Base-by-base conservation (phyloP, 148 eudicot genomes). In the Nepenthes gracilis region DNA sequence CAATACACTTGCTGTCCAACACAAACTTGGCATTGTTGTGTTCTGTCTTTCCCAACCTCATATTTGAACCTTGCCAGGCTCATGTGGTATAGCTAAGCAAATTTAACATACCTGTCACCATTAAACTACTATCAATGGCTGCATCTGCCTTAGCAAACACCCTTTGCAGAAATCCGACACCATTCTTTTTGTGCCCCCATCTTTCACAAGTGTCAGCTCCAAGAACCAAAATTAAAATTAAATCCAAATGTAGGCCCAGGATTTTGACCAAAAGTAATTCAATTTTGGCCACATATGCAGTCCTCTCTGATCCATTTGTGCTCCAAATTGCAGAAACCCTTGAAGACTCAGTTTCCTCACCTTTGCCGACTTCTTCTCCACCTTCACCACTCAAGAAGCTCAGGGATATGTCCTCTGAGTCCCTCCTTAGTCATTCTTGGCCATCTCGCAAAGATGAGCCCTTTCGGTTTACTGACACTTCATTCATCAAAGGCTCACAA, bases 321-420 rank as follows among this genome's bases (percentile, higher is more conserved):
- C 95, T 93, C 63, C 87, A 87, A 79, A 70, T 93, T 33, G 96
- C 98, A 2, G 98, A 93, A 75, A 81, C 96, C 67, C 81, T 93
- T 47, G 96, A 93, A 75, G 98, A 93, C 58, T 84, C 85, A 35
- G 68, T 82, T 57, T 36, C 83, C 1, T 57, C 76, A 0, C 36
- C 67, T 52, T 43, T 78, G 1, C 12, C 76, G 6, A 37, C 75
- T 7, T 64, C 88, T 12, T 47, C 87, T 34, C 63, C 70, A 8
- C 81, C 85, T 4, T 75, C 74, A 2, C 80, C 74, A 35, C 85
- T 92, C 23, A 95, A 82, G 54, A 84, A 84, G 69, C 80, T 93
- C 1, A 66, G 98, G 35, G 83, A 82, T 64, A 52, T 67, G 47
- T 86, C 98, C 11, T 81, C 98, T 1, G 74, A 93, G 64, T 70